Percentiles rank a stretch among this genome's conserved stretches.
Evolutionary conservation across 208 protist species (phyloP).

Genomic region (Wallacemonas sp.): DNA sequence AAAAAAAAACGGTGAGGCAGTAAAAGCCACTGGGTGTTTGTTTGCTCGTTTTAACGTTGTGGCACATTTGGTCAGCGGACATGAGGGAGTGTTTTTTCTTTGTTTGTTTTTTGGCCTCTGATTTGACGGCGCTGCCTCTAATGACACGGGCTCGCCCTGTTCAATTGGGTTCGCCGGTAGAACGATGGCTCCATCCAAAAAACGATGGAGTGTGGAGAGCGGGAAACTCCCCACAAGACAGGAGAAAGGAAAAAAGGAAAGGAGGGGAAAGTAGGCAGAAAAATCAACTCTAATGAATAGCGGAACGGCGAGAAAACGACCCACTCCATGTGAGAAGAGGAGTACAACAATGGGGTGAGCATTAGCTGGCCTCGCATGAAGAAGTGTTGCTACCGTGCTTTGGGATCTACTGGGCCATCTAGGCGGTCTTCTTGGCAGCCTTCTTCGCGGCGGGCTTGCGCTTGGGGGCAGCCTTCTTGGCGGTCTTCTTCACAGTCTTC

Average conservation of each 20-base stretch:
- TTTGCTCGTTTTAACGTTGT: too few relatives aligned
- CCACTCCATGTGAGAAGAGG: neutral
- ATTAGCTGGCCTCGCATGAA: neutral
- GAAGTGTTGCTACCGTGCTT: too few relatives aligned
- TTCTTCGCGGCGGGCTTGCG: constrained; percentile 20
- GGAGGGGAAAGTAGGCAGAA: constrained; percentile 10
- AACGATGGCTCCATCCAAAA: too few relatives aligned
- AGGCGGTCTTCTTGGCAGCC: constrained; percentile 22
- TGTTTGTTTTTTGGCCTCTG: neutral
- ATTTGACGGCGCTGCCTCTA: neutral
- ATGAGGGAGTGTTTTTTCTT: too few relatives aligned
- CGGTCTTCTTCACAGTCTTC: constrained; percentile 18
- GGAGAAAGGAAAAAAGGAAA: constrained; percentile 1
- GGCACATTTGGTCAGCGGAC: too few relatives aligned
- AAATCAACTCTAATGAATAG: constrained; percentile 22
- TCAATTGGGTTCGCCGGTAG: constrained; percentile 1
- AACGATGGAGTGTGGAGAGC: too few relatives aligned
- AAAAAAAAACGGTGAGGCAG: neutral
- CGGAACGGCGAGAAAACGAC: constrained; percentile 6
- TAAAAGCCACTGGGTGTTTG: too few relatives aligned
- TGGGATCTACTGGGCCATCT: too few relatives aligned
- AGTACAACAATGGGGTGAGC: constrained; percentile 4
- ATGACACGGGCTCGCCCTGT: neutral
- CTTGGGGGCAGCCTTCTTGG: constrained; percentile 13
- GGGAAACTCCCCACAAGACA: too few relatives aligned